phyloP scores from a whole-genome alignment of 129 eudicot genomes.

The Oenanthe sinensis region DNA sequence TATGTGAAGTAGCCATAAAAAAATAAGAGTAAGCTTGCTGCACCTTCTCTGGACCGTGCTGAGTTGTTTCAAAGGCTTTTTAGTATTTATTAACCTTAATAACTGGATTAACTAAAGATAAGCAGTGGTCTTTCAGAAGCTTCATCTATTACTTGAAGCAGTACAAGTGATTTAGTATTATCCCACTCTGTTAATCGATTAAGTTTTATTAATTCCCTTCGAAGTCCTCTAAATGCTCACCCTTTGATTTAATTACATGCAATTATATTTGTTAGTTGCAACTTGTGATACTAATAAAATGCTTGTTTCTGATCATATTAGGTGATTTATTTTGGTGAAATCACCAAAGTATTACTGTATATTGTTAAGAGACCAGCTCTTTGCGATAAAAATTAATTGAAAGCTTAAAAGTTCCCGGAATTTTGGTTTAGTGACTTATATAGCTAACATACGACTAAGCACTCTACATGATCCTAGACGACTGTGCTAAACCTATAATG shows the following conservation, averaged over 20 bases:
- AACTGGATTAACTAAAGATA: background rate
- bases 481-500: too few species aligned
- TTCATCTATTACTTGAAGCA: background rate
- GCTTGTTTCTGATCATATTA: too few species aligned
- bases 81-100: background rate
- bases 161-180: background rate
- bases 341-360: too few species aligned
- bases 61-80: background rate
- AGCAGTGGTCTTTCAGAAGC: background rate
- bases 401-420: background rate
- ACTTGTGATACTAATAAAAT: too few species aligned
- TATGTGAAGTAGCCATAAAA: too few species aligned
- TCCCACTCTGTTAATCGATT: background rate
- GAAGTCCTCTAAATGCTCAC: background rate
- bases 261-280: too few species aligned
- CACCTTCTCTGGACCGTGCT: background rate
- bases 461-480: background rate
- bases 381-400: background rate
- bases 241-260: background rate
- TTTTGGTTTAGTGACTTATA: background rate
- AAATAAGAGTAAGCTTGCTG: background rate
- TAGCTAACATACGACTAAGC: background rate
- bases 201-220: background rate
- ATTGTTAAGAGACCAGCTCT: too few species aligned
- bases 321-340: too few species aligned